A percentile compares a stretch with the other conserved stretches of the same genome.
Evolutionary conservation across 192 early-diverging fungal genomes (phyloP).

Genomic region (Entomortierella chlamydospora): DNA sequence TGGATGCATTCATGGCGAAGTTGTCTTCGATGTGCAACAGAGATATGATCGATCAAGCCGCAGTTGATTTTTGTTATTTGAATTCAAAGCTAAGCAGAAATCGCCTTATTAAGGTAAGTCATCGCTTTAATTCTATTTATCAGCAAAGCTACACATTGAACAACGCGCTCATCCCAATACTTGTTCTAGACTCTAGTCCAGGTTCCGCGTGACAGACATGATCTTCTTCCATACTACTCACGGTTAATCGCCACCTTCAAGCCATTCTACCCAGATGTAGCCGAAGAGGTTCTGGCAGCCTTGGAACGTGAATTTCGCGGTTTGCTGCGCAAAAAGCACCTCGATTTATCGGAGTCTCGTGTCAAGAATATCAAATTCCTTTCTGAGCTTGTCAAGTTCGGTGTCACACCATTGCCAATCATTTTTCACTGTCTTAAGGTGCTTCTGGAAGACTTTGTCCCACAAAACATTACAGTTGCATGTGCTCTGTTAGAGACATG

Average conservation of each 20-base stretch:
- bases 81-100: constrained; percentile 85
- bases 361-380: constrained; percentile 89
- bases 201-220: constrained; percentile 84
- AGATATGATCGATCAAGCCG: constrained; percentile 88
- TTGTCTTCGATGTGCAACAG: constrained; percentile 84
- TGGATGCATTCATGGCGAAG: constrained; percentile 77
- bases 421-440: constrained; percentile 89
- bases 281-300: constrained; percentile 72
- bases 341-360: constrained; percentile 78
- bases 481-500: constrained; percentile 90
- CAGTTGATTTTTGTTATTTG: constrained; percentile 93
- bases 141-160: no score
- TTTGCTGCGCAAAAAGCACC: constrained; percentile 78
- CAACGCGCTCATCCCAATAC: no score
- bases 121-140: not conserved
- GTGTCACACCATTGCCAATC: constrained; percentile 80
- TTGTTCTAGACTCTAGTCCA: constrained; percentile 67
- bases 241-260: constrained; percentile 90
- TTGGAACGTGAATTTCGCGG: constrained; percentile 79
- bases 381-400: constrained; percentile 95
- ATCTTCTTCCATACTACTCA: constrained; percentile 91
- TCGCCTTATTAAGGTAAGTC: constrained; percentile 72
- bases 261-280: constrained; percentile 90
- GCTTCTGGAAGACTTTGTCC: constrained; percentile 86
- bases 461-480: constrained; percentile 86